Base-by-base conservation (phyloP, 129 eudicot genomes). In the Lactuca sativa region DNA sequence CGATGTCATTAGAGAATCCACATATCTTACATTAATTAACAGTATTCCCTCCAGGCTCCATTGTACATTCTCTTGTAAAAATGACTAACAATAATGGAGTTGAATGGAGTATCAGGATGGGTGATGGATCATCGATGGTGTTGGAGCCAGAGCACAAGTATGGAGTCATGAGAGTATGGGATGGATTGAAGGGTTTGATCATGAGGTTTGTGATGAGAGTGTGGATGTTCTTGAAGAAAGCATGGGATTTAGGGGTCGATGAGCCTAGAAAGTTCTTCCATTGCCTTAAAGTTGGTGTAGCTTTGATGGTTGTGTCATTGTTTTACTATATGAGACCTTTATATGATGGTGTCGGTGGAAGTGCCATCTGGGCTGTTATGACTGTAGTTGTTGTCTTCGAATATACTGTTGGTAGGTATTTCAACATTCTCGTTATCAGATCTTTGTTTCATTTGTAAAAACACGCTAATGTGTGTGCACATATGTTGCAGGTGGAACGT, bases 321-420 rank as follows among this genome's bases (percentile, higher is more conserved):
- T 84, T 87, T 78, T 87, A 87, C 79, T 87, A 84, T 38, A 76
- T 81, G 93, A 84, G 93, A 66, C 89, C 93, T 65, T 81, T 87
- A 74, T 76, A 87, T 44, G 80, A 81, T 21, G 82, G 93, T 18
- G 85, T 87, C 40, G 87, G 93, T 6, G 89, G 93, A 6, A 87
- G 77, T 76, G 86, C 93, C 64, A 84, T 87, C 40, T 87, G 89
- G 93, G 93, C 93, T 12, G 83, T 87, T 34, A 81, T 87, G 93
- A 87, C 93, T 12, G 93, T 87, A 33, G 93, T 87, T 7, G 87
- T 84, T 9, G 86, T 87, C 76, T 87, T 84, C 31, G 93, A 87
- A 53, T 87, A 81, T 69, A 87, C 87, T 1, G 93, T 87, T 48
- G 93, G 93, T 87, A 76, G 4, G 86, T 57, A 2, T 25, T 25